phyloP scores from a whole-genome alignment of 495 filamentous ascomycete species.

The Hypoxylon perforatum region DNA sequence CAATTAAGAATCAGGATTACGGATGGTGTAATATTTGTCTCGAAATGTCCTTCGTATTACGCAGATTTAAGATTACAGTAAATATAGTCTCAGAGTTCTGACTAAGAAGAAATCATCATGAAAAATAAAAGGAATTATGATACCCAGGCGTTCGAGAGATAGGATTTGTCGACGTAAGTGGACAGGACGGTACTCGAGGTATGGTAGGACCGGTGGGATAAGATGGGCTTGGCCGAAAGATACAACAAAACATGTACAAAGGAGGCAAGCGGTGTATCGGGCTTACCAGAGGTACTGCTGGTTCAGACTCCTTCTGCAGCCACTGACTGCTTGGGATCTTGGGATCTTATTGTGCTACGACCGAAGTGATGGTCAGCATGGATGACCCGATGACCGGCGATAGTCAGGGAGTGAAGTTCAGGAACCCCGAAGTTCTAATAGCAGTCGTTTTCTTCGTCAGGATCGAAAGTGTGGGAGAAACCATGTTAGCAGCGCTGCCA shows the following conservation, averaged over 20 bases:
- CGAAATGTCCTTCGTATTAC: too few relatives aligned
- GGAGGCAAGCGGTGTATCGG: conserved; percentile 14
- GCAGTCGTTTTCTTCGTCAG: background rate
- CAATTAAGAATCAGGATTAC: too few relatives aligned
- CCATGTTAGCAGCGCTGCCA: too few relatives aligned
- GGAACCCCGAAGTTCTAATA: conserved; percentile 1
- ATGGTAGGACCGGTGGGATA: too few relatives aligned
- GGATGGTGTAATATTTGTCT: too few relatives aligned
- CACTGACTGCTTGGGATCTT: too few relatives aligned
- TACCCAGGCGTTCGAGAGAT: conserved; percentile 7
- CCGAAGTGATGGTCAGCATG: conserved; percentile 21
- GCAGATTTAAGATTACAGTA: too few relatives aligned
- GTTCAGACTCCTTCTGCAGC: background rate
- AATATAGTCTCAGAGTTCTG: too few relatives aligned
- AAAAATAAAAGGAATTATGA: background rate
- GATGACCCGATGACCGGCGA: conserved; percentile 36
- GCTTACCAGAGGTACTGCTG: conserved; percentile 7
- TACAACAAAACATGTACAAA: background rate
- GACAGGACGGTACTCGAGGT: too few relatives aligned
- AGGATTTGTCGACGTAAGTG: conserved; percentile 1
- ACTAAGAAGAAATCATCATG: background rate
- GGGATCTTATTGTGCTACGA: background rate
- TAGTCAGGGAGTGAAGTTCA: conserved; percentile 12
- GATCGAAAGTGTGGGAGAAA: background rate
- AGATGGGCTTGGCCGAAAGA: background rate